phyloP scores from a whole-genome alignment of 1,284 basidiomycete genomes.

The Athelia sp. region DNA sequence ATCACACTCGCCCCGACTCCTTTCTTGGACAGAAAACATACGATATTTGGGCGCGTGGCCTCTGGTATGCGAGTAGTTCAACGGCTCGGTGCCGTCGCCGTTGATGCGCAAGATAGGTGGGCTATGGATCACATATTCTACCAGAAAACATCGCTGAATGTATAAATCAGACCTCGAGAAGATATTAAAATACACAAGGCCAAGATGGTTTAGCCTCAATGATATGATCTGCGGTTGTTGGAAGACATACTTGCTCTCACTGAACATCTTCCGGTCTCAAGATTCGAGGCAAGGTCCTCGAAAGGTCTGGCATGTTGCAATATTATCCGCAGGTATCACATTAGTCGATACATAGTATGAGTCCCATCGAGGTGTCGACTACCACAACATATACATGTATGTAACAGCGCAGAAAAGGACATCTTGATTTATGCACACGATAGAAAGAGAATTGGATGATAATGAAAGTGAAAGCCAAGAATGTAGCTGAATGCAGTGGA shows the following conservation, averaged over 20 bases:
- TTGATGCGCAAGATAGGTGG: conserved; percentile 74
- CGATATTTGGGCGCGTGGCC: conserved; percentile 87
- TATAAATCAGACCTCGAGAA: conserved; percentile 73
- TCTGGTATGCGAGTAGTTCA: conserved; percentile 88
- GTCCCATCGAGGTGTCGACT: not conserved
- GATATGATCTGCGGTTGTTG: no score
- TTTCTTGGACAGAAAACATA: conserved; percentile 90
- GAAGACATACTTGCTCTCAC: no score
- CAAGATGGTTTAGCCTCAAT: conserved; percentile 43
- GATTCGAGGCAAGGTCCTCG: no score
- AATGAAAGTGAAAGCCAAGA: not conserved
- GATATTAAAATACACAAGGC: conserved; percentile 80
- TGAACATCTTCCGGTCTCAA: no score
- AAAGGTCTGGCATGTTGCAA: no score
- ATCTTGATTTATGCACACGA: no score
- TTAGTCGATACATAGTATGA: not conserved
- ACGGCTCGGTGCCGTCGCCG: conserved; percentile 73
- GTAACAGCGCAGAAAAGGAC: no score
- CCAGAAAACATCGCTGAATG: conserved; percentile 27
- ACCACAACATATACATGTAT: no score
- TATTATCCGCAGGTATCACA: no score
- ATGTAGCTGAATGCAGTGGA: no score
- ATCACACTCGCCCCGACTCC: conserved; percentile 87
- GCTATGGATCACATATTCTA: no score
- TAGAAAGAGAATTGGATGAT: not conserved